phyloP scores from a whole-genome alignment of 1,284 basidiomycete genomes.

The Trichosporon sp. region DNA sequence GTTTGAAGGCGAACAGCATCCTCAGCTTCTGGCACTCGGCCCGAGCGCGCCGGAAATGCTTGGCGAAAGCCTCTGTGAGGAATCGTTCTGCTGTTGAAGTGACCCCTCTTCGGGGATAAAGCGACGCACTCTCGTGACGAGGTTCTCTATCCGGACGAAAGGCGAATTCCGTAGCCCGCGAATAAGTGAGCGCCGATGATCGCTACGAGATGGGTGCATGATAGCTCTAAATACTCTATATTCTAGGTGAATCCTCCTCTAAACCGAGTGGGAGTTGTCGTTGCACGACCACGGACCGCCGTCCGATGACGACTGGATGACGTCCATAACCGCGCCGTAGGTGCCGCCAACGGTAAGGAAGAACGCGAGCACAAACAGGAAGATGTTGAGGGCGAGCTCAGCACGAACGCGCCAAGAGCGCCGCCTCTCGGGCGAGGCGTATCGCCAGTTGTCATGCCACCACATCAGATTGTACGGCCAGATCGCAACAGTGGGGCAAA shows the following conservation, averaged over 20 bases:
- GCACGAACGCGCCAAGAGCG: neutral
- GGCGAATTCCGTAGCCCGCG: too few relatives aligned
- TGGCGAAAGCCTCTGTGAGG: too few relatives aligned
- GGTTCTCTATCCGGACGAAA: too few relatives aligned
- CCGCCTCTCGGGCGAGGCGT: neutral
- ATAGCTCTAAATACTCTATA: neutral
- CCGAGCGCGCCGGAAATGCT: too few relatives aligned
- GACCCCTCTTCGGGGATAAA: too few relatives aligned
- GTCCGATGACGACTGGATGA: conserved; percentile 21
- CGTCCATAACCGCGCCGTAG: conserved; percentile 12
- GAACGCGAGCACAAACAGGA: conserved; percentile 29
- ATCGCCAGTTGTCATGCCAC: conserved; percentile 13
- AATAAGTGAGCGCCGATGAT: too few relatives aligned
- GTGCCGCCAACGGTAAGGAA: conserved; percentile 24
- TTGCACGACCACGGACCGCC: conserved; percentile 29
- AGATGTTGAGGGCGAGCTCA: conserved; percentile 21
- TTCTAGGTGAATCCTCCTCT: neutral
- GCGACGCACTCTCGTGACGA: too few relatives aligned
- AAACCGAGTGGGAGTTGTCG: conserved; percentile 20
- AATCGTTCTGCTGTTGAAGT: too few relatives aligned
- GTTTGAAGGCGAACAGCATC: too few relatives aligned
- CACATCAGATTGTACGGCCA: conserved; percentile 10
- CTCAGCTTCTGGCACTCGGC: too few relatives aligned
- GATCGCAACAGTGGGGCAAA: conserved; percentile 10
- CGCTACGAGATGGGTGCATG: neutral